phyloP scores from a whole-genome alignment of 2,329 filamentous ascomycete species.

The Neonectria coccinea region DNA sequence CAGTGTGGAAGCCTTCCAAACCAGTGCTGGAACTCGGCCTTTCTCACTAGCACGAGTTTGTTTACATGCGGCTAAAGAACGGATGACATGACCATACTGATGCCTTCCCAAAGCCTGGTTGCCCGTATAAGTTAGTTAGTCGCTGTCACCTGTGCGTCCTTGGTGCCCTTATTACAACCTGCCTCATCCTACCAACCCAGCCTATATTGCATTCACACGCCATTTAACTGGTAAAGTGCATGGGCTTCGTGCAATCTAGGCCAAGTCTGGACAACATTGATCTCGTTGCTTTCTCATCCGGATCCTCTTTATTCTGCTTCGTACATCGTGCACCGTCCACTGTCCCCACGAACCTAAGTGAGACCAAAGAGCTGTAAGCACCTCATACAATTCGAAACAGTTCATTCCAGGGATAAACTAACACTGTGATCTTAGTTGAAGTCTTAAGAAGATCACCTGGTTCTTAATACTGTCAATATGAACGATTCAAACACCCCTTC shows the following conservation, averaged over 20 bases:
- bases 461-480: slow-evolving; percentile 24
- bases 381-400: not conserved
- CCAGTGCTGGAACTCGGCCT: slow-evolving; percentile 8
- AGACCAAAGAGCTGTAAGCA: not conserved
- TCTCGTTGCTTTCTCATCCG: not conserved
- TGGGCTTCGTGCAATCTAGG: not conserved
- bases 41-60: slow-evolving; percentile 22
- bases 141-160: slow-evolving; percentile 14
- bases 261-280: not conserved
- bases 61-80: slow-evolving; percentile 22
- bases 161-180: slow-evolving; percentile 11
- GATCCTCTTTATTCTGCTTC: not conserved
- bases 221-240: not conserved
- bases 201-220: not conserved
- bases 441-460: not conserved
- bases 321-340: not conserved
- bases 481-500: slow-evolving; percentile 47
- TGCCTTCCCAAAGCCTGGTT: slow-evolving; percentile 15
- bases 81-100: slow-evolving; percentile 15
- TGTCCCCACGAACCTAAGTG: not conserved
- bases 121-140: slow-evolving; percentile 37
- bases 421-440: not conserved
- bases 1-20: slow-evolving; percentile 7
- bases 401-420: not conserved
- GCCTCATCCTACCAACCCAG: slow-evolving; percentile 9